phyloP scores from a whole-genome alignment of 495 filamentous ascomycete species.

The Daldinia concentrica region DNA sequence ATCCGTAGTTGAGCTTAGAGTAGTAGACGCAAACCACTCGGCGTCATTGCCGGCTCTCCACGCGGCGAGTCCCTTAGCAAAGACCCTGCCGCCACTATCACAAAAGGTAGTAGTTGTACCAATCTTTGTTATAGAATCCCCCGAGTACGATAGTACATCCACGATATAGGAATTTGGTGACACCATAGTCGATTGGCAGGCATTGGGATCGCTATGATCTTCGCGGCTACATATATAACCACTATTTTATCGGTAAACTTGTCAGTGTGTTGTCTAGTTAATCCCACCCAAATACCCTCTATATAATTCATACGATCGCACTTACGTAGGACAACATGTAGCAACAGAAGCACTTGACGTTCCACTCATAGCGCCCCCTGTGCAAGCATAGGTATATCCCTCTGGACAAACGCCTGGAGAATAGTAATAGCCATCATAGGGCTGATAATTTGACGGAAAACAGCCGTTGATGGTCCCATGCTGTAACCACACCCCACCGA shows the following conservation, averaged over 20 bases:
- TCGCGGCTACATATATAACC: too few relatives aligned
- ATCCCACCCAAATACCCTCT: background rate
- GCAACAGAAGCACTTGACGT: background rate
- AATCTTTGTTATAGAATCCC: background rate
- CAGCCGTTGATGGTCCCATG: background rate
- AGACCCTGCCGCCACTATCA: background rate
- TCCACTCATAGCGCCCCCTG: background rate
- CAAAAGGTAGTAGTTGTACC: background rate
- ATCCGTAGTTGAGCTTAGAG: too few relatives aligned
- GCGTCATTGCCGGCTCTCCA: background rate
- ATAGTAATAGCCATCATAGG: background rate
- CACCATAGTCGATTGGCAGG: too few relatives aligned
- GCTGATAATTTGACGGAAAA: background rate
- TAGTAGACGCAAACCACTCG: background rate
- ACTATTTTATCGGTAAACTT: background rate
- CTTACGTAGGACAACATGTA: background rate
- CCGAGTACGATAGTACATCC: too few relatives aligned
- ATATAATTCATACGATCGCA: background rate
- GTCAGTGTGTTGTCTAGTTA: background rate
- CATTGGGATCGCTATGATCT: too few relatives aligned
- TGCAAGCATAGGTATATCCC: background rate
- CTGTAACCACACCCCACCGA: too few relatives aligned
- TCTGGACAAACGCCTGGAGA: background rate
- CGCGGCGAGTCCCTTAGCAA: background rate
- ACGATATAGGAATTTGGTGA: too few relatives aligned